phyloP scores from a whole-genome alignment of 768 basidiomycete species.

The Postia placenta region DNA sequence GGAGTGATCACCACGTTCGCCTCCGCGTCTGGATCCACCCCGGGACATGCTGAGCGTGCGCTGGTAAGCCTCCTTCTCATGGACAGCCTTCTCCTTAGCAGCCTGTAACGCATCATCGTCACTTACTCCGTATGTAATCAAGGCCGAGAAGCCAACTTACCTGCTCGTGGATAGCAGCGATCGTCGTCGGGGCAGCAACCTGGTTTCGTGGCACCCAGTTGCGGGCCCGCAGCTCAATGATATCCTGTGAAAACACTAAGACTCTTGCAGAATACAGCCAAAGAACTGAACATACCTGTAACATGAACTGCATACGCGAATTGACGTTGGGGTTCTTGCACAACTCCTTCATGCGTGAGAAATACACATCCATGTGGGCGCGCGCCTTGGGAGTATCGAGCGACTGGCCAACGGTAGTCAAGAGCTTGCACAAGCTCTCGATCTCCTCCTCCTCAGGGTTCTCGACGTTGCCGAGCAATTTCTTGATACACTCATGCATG shows the following conservation, averaged over 20 bases:
- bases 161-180: conserved; percentile 82
- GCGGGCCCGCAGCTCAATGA: conserved; percentile 80
- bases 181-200: conserved; percentile 76
- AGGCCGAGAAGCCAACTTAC: conserved; percentile 39
- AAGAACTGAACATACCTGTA: conserved; percentile 56
- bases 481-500: conserved; percentile 97
- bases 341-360: conserved; percentile 82
- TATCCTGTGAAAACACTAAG: conserved; percentile 54
- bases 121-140: not conserved
- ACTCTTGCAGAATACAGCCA: conserved; percentile 1
- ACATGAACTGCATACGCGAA: conserved; percentile 90
- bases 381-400: conserved; percentile 79
- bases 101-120: conserved; percentile 39
- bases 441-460: conserved; percentile 97
- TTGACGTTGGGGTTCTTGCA: conserved; percentile 66
- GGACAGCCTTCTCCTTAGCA: conserved; percentile 84
- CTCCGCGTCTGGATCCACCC: conserved; percentile 84
- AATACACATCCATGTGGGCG: conserved; percentile 89
- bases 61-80: conserved; percentile 62
- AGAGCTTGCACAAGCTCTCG: conserved; percentile 88
- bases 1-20: conserved; percentile 51
- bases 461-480: conserved; percentile 85
- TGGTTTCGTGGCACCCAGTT: conserved; percentile 73
- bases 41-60: conserved; percentile 79
- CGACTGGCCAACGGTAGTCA: conserved; percentile 78